Evolutionary conservation across 2,329 filamentous ascomycete species (phyloP).

Genomic region (Dactylella cylindrospora): DNA sequence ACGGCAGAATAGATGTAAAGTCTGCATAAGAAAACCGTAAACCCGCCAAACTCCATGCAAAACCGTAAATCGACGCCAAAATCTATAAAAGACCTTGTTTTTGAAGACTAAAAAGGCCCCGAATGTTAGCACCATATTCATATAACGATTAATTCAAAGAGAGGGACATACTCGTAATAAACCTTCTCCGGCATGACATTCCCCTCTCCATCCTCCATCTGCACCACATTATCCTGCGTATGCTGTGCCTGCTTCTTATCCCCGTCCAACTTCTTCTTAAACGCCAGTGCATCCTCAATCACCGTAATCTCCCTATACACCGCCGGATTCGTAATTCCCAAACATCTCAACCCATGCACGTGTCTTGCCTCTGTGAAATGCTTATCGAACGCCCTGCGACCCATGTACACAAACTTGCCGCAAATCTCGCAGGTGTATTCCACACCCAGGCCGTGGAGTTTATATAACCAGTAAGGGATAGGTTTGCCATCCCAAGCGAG

Average conservation of each 20-base stretch:
- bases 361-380: slow-evolving; percentile 95
- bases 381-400: slow-evolving; percentile 92
- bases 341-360: slow-evolving; percentile 87
- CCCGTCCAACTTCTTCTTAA: slow-evolving; percentile 91
- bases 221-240: slow-evolving; percentile 79
- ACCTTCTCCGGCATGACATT: slow-evolving; percentile 99
- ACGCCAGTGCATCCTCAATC: slow-evolving; percentile 81
- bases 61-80: neutral
- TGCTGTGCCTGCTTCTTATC: slow-evolving; percentile 77
- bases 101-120: slow-evolving; percentile 3
- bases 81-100: slow-evolving; percentile 38
- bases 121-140: neutral
- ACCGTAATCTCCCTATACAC: slow-evolving; percentile 91
- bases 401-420: slow-evolving; percentile 99
- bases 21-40: slow-evolving; percentile 21
- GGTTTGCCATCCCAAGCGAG: slow-evolving; percentile 98
- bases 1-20: too few relatives aligned
- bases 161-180: slow-evolving; percentile 61
- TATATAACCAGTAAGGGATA: slow-evolving; percentile 98
- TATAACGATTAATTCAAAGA: neutral
- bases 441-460: slow-evolving; percentile 89
- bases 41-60: slow-evolving; percentile 19
- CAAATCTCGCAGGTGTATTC: slow-evolving; percentile 96
- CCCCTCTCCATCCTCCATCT: slow-evolving; percentile 97
- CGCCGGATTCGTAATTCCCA: slow-evolving; percentile 87